Evolutionary conservation across 495 filamentous ascomycete genomes (phyloP).

Genomic region (Chaetomium tenue): DNA sequence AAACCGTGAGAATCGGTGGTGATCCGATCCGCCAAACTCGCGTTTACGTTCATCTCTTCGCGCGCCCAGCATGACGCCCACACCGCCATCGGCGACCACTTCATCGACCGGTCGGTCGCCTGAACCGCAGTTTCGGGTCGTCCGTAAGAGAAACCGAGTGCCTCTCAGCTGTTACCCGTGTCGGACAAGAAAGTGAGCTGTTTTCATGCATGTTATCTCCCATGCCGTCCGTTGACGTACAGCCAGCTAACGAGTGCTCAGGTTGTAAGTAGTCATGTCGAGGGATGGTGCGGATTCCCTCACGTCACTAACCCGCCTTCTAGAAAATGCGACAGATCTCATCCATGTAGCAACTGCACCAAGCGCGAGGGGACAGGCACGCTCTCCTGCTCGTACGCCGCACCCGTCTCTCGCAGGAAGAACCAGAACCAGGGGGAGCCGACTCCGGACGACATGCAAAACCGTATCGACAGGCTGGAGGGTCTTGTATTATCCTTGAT

Average conservation of each 20-base stretch:
- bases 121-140: slow-evolving; percentile 81
- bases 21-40: not conserved
- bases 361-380: slow-evolving; percentile 74
- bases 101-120: slow-evolving; percentile 76
- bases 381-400: slow-evolving; percentile 84
- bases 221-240: slow-evolving; percentile 10
- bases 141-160: slow-evolving; percentile 91
- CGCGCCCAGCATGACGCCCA: slow-evolving; percentile 67
- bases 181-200: slow-evolving; percentile 86
- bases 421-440: slow-evolving; percentile 60
- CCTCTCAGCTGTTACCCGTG: slow-evolving; percentile 94
- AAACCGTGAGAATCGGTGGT: not conserved
- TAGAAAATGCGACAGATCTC: slow-evolving; percentile 84
- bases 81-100: slow-evolving; percentile 82
- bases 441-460: slow-evolving; percentile 96
- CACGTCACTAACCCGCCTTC: not conserved
- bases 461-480: slow-evolving; percentile 94
- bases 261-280: slow-evolving; percentile 30
- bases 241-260: slow-evolving; percentile 32
- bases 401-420: slow-evolving; percentile 73
- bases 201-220: slow-evolving; percentile 11
- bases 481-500: slow-evolving; percentile 92
- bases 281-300: not conserved
- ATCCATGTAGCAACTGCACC: slow-evolving; percentile 94
- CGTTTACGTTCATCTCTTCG: not conserved